Base-by-base conservation (phyloP, 345 rosid species). In the Chamaenerion angustifolium region DNA sequence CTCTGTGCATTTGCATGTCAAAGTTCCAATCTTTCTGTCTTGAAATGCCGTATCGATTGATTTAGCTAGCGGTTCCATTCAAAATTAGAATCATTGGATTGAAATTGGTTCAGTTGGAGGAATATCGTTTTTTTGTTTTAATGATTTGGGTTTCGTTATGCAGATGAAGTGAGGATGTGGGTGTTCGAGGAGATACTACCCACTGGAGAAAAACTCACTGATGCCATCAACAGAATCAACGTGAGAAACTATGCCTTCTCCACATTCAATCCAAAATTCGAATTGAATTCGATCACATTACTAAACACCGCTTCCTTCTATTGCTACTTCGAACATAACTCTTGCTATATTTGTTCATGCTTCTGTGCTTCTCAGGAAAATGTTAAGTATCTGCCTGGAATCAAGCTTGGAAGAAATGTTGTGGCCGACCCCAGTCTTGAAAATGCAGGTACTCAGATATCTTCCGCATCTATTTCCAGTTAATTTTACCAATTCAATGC, bases 81-180 rank as follows among this genome's bases (percentile, higher is more conserved):
- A 31, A 7, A 31, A 31, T 31, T 8, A 31, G 8, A 31, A 7
- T 31, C 37, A 5, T 31, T 31, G 37, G 37, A 8, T 31, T 31
- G 37, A 5, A 5, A 8, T 31, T 31, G 8, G 1, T 3, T 4
- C 37, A 31, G 7, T 5, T 50, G 21, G 42, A 51, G 10, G 43
- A 13, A n/a, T 41, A 35, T 10, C 41, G 13, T 31, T 51, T 6
- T 51, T 11, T 51, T 1, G n/a, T 8, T 27, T 11, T 51, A 37
- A 18, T 21, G 14, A 16, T 9, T 43, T 12, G 15, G 16, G 17
- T 40, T 41, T 12, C 46, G 8, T n/a, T 45, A 40, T 62, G 60
- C 88, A 92, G 98, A 87, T 84, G 95, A 87, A 78, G 95, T 87
- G 64, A 80, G 82, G 71, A 92, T 92, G 93, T 87, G 96, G 98